These are phyloP conservation scores for Endoconidiophora polonica DNA, from an alignment of 2,329 filamentous ascomycete genomes.

Conservation along the genomic window DNA sequence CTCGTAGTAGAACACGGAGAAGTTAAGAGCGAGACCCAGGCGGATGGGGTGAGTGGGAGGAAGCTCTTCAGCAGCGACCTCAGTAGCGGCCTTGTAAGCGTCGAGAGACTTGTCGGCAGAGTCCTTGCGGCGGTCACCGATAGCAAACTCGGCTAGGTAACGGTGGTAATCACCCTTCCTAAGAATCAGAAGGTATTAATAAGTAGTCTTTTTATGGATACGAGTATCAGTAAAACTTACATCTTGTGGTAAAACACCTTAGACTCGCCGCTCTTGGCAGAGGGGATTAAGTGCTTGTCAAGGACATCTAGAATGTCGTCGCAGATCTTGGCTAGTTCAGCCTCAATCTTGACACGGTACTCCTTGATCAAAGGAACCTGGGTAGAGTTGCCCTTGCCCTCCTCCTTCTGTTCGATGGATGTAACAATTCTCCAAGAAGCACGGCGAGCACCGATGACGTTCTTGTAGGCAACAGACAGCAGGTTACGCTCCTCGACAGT, in stretches of 20 bases:
- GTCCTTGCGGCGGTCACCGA: constrained; percentile 86
- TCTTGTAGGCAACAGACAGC: constrained; percentile 96
- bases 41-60: constrained; percentile 96
- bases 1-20: constrained; percentile 99
- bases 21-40: constrained; percentile 93
- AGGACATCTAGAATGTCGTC: constrained; percentile 92
- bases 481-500: constrained; percentile 95
- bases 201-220: constrained; percentile 19
- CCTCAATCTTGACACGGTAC: constrained; percentile 97
- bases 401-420: constrained; percentile 98
- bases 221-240: constrained; percentile 25
- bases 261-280: constrained; percentile 86
- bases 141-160: constrained; percentile 92
- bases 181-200: constrained; percentile 32
- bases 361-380: constrained; percentile 90
- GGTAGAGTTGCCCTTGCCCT: constrained; percentile 90
- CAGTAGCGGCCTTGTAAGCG: constrained; percentile 94
- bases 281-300: constrained; percentile 84
- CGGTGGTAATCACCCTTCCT: constrained; percentile 95
- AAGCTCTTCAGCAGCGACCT: constrained; percentile 94
- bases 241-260: constrained; percentile 99
- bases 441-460: constrained; percentile 91
- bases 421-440: constrained; percentile 97
- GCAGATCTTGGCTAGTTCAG: constrained; percentile 92
- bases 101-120: constrained; percentile 88